phyloP scores from a whole-genome alignment of 345 rosid genomes.

The Populus simonii region DNA sequence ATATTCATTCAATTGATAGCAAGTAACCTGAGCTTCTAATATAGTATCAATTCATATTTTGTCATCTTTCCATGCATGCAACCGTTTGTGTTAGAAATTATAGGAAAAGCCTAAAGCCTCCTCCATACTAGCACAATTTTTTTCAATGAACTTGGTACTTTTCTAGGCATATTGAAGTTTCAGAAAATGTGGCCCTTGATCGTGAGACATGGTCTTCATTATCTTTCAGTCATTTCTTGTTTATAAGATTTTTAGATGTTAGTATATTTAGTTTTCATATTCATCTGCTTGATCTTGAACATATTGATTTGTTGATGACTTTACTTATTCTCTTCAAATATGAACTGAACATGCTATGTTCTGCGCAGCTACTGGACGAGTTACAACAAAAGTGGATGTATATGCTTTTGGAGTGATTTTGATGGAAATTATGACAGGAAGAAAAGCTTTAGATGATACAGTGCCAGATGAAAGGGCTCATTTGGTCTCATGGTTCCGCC shows the following conservation, averaged over 20 bases:
- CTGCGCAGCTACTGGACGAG: constrained; percentile 81
- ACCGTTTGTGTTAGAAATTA: background rate
- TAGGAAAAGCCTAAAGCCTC: background rate
- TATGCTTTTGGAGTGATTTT: constrained; percentile 85
- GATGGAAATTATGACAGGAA: constrained; percentile 85
- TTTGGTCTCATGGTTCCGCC: constrained; percentile 82
- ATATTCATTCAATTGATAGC: constrained; percentile 3
- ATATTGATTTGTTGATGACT: too few species aligned
- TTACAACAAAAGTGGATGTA: constrained; percentile 82
- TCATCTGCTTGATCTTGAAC: background rate
- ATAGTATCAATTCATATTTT: background rate
- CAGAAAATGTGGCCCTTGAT: background rate
- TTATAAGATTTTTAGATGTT: background rate
- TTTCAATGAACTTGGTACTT: background rate
- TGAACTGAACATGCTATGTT: background rate
- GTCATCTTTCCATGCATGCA: background rate
- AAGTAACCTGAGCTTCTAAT: background rate
- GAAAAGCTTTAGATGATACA: constrained; percentile 72
- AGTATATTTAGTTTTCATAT: background rate
- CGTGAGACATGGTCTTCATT: background rate
- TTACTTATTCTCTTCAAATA: background rate
- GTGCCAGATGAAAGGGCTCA: constrained; percentile 71
- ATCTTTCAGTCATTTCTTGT: background rate
- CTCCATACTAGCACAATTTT: background rate
- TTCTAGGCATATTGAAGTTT: background rate